phyloP scores from a whole-genome alignment of 148 eudicot species.

The Camellia granthamiana region DNA sequence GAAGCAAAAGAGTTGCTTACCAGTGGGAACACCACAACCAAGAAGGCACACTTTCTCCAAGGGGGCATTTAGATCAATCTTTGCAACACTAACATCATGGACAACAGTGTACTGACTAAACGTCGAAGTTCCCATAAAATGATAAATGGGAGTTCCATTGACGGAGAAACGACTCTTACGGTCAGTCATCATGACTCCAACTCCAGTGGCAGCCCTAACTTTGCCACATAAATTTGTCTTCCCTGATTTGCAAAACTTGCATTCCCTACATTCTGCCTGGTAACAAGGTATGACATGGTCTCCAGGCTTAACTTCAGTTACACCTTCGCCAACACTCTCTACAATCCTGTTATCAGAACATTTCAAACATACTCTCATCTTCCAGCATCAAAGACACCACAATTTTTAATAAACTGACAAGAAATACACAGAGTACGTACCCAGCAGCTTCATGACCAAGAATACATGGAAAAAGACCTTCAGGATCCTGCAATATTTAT shows the following conservation, averaged over 20 bases:
- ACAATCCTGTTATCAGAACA: conserved; percentile 59
- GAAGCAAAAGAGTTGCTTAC: conserved; percentile 29
- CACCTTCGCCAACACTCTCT: conserved; percentile 99
- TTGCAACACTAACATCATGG: conserved; percentile 99
- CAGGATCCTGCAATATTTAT: conserved; percentile 64
- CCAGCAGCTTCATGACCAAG: conserved; percentile 99
- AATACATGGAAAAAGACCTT: conserved; percentile 99
- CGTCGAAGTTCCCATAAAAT: conserved; percentile 99
- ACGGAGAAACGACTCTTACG: conserved; percentile 89
- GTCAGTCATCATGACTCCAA: conserved; percentile 95
- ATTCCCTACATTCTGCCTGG: conserved; percentile 97
- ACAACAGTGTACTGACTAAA: conserved; percentile 98
- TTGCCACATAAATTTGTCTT: conserved; percentile 99
- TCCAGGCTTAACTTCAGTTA: conserved; percentile 91
- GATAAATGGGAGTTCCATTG: conserved; percentile 88
- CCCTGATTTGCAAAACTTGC: conserved; percentile 98
- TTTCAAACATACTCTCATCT: not conserved
- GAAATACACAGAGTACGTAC: conserved; percentile 33
- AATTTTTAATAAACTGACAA: not conserved
- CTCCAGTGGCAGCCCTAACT: conserved; percentile 92
- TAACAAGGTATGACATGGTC: conserved; percentile 99
- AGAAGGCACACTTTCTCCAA: conserved; percentile 99
- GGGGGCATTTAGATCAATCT: conserved; percentile 90
- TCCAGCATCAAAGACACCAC: not conserved
- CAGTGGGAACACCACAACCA: conserved; percentile 98